Base-by-base conservation (phyloP, 495 filamentous ascomycete genomes). In the Penicillium waksmanii region DNA sequence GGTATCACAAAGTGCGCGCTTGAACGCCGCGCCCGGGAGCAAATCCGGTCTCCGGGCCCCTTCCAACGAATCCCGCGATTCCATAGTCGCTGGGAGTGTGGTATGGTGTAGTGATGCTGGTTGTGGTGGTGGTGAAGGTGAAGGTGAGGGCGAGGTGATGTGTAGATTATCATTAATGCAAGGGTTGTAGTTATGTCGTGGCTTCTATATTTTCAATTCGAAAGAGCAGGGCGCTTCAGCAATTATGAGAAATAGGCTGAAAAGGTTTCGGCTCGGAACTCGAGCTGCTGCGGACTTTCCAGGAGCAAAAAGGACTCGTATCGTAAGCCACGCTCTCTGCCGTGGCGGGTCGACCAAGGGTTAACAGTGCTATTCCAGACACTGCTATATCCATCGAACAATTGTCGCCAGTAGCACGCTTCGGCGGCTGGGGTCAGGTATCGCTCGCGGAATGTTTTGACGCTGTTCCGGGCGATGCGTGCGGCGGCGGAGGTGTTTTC, bases 391-490 rank as follows among this genome's bases (percentile, higher is more conserved):
- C 72, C 74, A 23, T 73, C 72, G 17, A 86, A 73, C 47, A 87
- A 61, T 19, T 65, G 49, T 1, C 84, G 73, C 85, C 85, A 86
- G 64, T 87, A 86, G 58, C 83, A 87, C 0, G 82, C 78, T 58
- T 85, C 79, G 0, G 84, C 84, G 0, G 85, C 84, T 5, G 79
- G 76, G 34, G 85, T 86, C 49, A 85, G 67, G 61, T 86, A 86
- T 13, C 83, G 76, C 52, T 86, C 80, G 12, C 84, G 70, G 64
- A 88, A 87, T 12, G 77, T 80, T 49, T 65, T 70, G 10, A 82
- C 79, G 40, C 74, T 80, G 56, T 86, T 85, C 35, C 80, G 72
- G 34, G 85, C 85, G 53, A 87, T 85, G 5, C 64, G 71, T 53
- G 79, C 70, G 1, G 84, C 84, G 36, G 72, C 70, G 1, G 73